Conservation (phyloP, 2,329 filamentous ascomycete genomes). For the Exophiala phaeomuriformis region DNA sequence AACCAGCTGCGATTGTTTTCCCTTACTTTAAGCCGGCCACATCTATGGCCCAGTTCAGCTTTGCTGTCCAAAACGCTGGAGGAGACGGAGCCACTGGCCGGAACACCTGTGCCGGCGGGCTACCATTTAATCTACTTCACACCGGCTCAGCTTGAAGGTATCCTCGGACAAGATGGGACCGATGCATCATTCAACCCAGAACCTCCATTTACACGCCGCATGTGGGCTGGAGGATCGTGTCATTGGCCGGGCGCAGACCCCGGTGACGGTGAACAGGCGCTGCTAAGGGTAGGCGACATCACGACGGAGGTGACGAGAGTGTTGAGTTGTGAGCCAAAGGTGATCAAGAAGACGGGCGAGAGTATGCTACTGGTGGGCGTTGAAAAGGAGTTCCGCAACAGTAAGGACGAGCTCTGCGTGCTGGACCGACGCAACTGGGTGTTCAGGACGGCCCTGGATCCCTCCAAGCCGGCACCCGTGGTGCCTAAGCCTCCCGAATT, state of each 20-base stretch:
- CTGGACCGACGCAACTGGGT: constrained; percentile 50
- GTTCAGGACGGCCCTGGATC: constrained; percentile 36
- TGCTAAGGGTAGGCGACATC: constrained; percentile 48
- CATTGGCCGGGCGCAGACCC: constrained; percentile 38
- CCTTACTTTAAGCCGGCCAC: constrained; percentile 49
- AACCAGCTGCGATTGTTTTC: constrained; percentile 58
- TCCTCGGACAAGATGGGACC: constrained; percentile 54
- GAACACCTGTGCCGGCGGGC: constrained; percentile 50
- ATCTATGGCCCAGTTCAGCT: constrained; percentile 36
- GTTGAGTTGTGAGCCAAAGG: constrained; percentile 49
- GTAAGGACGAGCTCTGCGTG: constrained; percentile 40
- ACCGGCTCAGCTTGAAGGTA: constrained; percentile 46
- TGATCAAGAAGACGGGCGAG: constrained; percentile 46
- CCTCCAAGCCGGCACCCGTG: constrained; percentile 14
- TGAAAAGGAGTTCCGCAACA: constrained; percentile 52
- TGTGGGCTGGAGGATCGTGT: constrained; percentile 62
- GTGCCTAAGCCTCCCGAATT: constrained; percentile 22
- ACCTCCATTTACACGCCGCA: constrained; percentile 54
- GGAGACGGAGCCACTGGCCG: constrained; percentile 33
- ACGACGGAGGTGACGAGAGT: constrained; percentile 52
- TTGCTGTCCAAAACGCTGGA: constrained; percentile 34
- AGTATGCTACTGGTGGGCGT: constrained; percentile 61
- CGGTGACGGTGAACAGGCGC: constrained; percentile 29
- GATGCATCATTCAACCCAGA: constrained; percentile 55
- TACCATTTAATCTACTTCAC: constrained; percentile 61